Evolutionary conservation across 352 stramenopile species (phyloP), one percentile per base, ranked within the genome.

Genomic region (Pythium scleroteichum): DNA sequence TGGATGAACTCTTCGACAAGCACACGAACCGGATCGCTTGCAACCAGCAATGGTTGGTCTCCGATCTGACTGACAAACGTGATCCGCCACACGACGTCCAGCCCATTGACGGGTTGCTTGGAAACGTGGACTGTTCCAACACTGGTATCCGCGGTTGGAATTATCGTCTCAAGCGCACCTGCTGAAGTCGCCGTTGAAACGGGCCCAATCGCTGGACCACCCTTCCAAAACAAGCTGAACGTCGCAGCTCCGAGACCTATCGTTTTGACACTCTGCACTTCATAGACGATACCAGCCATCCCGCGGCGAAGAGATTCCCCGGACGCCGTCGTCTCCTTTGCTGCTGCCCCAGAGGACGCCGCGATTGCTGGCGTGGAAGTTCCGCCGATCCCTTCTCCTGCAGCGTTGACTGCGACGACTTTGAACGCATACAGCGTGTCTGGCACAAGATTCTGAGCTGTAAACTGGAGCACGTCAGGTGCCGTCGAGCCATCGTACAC

Each of bases 231-330:
- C 13, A 96, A 48, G 8, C 71, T 81, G 53, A 96, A 92, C 5
- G 62, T 65, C 5, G 56, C 83, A 0, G 69, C 19, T 0, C 46
- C 71, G 1, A 88, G 44, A 6, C 50, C 59, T 9, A 20, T 76
- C 0, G 88, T 90, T 20, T 66, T 79, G 14, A 99, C 73, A 16
- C 80, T 96, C 73, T 99, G 96, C 32, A 98, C 90, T 75, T 99
- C 97, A 53, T 97, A 97, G 22, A 99, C 92, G 29, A 96, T 80
- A 4, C 96, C 95, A 13, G 95, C 87, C 70, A 98, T 98, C 17
- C 97, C 97, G 49, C 88, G 81, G 1, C 59, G 52, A 20, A 99
- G 68, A 3, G 93, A 79, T 33, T 84, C 63, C 5, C 97, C 97
- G 8, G 83, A 90, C 1, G 95, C 95, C n/a, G 90, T 88, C 8